Evolutionary conservation across 108 stramenopile species (phyloP), one percentile per base, ranked within the genome.

Genomic region (Stephanodiscus triporus): DNA sequence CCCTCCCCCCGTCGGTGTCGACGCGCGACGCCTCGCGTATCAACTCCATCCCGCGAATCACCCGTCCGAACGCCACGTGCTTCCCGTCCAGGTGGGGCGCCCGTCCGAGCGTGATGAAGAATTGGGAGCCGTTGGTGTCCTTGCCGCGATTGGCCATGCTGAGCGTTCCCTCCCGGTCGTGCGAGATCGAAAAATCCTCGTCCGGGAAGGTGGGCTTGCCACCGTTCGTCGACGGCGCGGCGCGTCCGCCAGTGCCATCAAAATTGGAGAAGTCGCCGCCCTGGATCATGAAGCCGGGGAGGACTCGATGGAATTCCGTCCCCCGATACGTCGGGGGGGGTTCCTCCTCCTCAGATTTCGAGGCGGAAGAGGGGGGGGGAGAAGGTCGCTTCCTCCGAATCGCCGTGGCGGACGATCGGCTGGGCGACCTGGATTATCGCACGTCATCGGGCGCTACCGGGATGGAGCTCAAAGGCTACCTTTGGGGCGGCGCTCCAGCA

Each of bases 281-380:
- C 70, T 97, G 97, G 56, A 97, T 82, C 96, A 99, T 88, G 63
- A 93, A 93, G 48, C 84, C 69, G 11, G 92, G 91, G 32, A 95
- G 81, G 47, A 95, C 80, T 17, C 94, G 83, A 68, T 95, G 94
- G 79, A 95, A 93, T 54, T 68, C 61, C 34, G 79, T 82, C 10
- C 88, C 81, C 61, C 85, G 73, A 74, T 90, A 91, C 30, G 89
- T 86, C 42, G 85, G 84, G 40, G 40, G 40, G 40, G 40, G 8
- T 11, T 9, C 9, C 40, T 9, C 40, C 40, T 9, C 40, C 40
- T 34, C 32, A 2, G 4, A 5, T 5, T 34, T 34, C 32, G 32
- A 34, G n/a, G n/a, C n/a, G n/a, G n/a, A n/a, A n/a, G n/a, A n/a
- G n/a, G n/a, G n/a, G n/a, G n/a, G n/a, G n/a, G n/a, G n/a, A n/a